Evolutionary conservation across 2,329 filamentous ascomycete species (phyloP).

Genomic region (Aplosporella prunicola): DNA sequence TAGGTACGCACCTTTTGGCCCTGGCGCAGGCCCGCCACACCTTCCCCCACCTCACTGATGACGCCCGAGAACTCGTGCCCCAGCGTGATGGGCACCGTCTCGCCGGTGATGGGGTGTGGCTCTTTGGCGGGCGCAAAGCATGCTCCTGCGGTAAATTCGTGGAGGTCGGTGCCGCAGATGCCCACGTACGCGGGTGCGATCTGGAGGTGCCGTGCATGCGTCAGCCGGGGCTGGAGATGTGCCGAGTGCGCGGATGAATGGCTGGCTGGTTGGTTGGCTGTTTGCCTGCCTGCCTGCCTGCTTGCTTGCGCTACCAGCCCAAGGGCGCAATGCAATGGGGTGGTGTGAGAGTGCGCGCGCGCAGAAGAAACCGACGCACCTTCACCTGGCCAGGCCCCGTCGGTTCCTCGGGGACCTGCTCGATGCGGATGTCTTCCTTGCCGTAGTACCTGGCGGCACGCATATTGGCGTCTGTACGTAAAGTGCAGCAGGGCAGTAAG

Average conservation of each 20-base stretch:
- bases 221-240: not conserved
- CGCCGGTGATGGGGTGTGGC: conserved; percentile 50
- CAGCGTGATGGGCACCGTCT: conserved; percentile 49
- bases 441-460: conserved; percentile 47
- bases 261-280: too few relatives aligned
- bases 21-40: conserved; percentile 37
- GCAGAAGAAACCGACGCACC: conserved; percentile 14
- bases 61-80: conserved; percentile 58
- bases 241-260: not conserved
- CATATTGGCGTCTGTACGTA: too few relatives aligned
- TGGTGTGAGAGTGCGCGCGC: not conserved
- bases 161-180: conserved; percentile 44
- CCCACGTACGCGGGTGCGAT: conserved; percentile 38
- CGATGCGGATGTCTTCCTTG: conserved; percentile 46
- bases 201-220: not conserved
- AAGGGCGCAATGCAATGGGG: not conserved
- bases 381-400: conserved; percentile 44
- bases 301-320: too few relatives aligned
- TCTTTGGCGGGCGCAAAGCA: conserved; percentile 40
- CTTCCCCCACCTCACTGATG: conserved; percentile 48
- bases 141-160: conserved; percentile 43
- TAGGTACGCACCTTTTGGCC: conserved; percentile 34
- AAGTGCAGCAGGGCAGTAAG: too few relatives aligned
- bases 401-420: conserved; percentile 39
- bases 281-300: too few relatives aligned